Percentiles rank a stretch among this genome's conserved stretches.
These are phyloP conservation scores for Cicer judaicum DNA, from an alignment of 306 rosid genomes.

Conservation along the genomic window DNA sequence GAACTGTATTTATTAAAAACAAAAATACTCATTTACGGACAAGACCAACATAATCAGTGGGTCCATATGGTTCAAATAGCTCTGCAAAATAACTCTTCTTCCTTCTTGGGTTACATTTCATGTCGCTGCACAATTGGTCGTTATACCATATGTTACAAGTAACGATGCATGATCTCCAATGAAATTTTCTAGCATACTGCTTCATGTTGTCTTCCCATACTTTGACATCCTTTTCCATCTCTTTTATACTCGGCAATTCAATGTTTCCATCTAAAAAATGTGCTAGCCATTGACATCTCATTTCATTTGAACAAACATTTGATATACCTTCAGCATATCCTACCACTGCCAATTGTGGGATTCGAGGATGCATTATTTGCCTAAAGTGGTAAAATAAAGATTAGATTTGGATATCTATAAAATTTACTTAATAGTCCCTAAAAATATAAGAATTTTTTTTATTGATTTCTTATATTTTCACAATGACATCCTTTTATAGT, in stretches of 20 bases:
- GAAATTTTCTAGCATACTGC: slow-evolving; percentile 31
- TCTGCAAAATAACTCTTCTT: slow-evolving; percentile 46
- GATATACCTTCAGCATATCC: slow-evolving; percentile 54
- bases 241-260: slow-evolving; percentile 53
- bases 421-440: no score
- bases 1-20: no score
- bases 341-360: slow-evolving; percentile 52
- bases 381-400: slow-evolving; percentile 16
- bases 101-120: slow-evolving; percentile 51
- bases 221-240: slow-evolving; percentile 54
- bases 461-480: no score
- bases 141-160: slow-evolving; percentile 45
- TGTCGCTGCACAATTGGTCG: slow-evolving; percentile 57
- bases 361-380: slow-evolving; percentile 51
- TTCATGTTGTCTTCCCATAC: slow-evolving; percentile 52
- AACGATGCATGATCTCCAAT: slow-evolving; percentile 48
- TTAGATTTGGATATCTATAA: no score
- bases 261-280: slow-evolving; percentile 52
- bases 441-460: neutral
- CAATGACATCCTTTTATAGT: no score
- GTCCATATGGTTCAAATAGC: slow-evolving; percentile 53
- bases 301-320: slow-evolving; percentile 44
- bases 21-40: no score
- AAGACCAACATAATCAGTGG: slow-evolving; percentile 51
- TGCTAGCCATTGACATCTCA: slow-evolving; percentile 56